Evolutionary conservation across 2,329 filamentous ascomycete genomes (phyloP).

Genomic region (Penicillium concentricum): DNA sequence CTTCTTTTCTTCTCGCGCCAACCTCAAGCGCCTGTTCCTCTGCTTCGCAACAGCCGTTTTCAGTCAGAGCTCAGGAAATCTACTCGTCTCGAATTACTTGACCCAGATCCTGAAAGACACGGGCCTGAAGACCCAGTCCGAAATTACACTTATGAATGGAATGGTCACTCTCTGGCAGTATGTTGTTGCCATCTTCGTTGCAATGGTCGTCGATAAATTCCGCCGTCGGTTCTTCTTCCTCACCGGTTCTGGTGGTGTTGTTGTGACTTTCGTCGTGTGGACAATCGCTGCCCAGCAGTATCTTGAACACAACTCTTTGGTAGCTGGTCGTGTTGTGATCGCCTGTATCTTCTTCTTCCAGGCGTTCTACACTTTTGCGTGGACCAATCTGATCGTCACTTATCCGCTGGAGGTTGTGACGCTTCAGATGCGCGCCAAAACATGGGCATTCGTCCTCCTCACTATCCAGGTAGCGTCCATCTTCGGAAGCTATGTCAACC

Average conservation of each 20-base stretch:
- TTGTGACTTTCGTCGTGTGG: constrained; percentile 48
- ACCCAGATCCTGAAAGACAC: constrained; percentile 39
- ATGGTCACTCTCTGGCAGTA: constrained; percentile 45
- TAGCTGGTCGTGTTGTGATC: constrained; percentile 37
- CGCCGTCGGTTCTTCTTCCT: constrained; percentile 43
- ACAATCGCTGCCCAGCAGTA: constrained; percentile 52
- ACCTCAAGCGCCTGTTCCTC: constrained; percentile 43
- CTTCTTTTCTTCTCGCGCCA: constrained; percentile 42
- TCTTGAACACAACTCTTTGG: constrained; percentile 22
- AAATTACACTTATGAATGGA: constrained; percentile 43
- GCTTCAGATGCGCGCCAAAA: constrained; percentile 46
- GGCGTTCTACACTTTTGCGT: constrained; percentile 45
- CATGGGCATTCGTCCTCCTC: constrained; percentile 43
- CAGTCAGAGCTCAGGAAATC: constrained; percentile 44
- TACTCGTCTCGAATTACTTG: constrained; percentile 47
- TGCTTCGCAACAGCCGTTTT: constrained; percentile 45
- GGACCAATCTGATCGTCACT: constrained; percentile 46
- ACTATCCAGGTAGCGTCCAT: constrained; percentile 32
- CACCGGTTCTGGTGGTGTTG: constrained; percentile 38
- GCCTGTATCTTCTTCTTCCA: constrained; percentile 48
- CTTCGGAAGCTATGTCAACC: constrained; percentile 28
- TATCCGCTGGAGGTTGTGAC: constrained; percentile 47
- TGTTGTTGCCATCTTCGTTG: constrained; percentile 42
- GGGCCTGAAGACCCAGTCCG: constrained; percentile 37
- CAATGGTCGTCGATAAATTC: constrained; percentile 36